Percentiles rank a stretch among this genome's conserved stretches.
These are phyloP conservation scores for Leersia perrieri DNA, from an alignment of 176 grass and related monocot genomes.

Conservation along the genomic window DNA sequence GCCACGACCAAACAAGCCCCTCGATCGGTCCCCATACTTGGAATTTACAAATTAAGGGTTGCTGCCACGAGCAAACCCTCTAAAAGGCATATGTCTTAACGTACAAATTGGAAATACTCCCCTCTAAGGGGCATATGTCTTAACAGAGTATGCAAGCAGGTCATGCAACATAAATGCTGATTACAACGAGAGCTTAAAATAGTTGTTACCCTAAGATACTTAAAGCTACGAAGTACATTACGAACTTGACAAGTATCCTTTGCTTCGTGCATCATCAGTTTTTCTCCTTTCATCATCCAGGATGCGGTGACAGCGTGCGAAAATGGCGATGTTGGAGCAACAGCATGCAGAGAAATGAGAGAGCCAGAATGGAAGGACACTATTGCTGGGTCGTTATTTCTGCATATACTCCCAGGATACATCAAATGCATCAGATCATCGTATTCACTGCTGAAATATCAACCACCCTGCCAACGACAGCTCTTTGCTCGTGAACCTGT, in stretches of 20 bases:
- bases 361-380: not conserved
- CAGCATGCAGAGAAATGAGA: not conserved
- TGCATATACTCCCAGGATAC: constrained; percentile 18
- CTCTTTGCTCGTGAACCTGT: constrained; percentile 50
- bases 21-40: not conserved
- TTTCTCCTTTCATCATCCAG: not conserved
- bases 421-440: constrained; percentile 40
- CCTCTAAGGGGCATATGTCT: not conserved
- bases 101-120: constrained; percentile 9
- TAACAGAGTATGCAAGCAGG: not conserved
- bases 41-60: not conserved
- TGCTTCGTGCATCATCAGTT: not conserved
- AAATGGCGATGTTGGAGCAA: constrained; percentile 14
- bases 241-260: constrained; percentile 5
- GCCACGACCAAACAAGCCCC: not conserved
- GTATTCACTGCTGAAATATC: constrained; percentile 47
- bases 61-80: constrained; percentile 7
- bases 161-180: not conserved
- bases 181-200: constrained; percentile 18
- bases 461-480: constrained; percentile 43
- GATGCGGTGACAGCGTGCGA: constrained; percentile 17
- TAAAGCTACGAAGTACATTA: constrained; percentile 8
- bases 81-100: not conserved
- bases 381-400: not conserved
- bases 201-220: constrained; percentile 10